These are phyloP conservation scores for Nepenthes alata DNA, from an alignment of 179 eudicot genomes.

Conservation along the genomic window DNA sequence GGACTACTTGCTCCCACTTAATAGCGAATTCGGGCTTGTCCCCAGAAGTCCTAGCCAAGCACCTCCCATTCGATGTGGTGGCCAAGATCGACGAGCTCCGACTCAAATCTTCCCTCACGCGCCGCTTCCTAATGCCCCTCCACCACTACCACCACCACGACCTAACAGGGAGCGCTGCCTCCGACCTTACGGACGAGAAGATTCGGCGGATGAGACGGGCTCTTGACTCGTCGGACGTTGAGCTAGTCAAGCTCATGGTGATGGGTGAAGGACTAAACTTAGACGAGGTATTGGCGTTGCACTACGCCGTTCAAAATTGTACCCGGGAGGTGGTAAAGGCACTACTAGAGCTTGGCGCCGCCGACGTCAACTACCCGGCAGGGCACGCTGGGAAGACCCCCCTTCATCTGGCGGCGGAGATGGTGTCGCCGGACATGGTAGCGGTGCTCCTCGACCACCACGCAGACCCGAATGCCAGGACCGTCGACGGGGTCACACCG, in stretches of 20 bases:
- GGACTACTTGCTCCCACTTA: constrained; percentile 87
- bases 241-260: constrained; percentile 90
- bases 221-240: constrained; percentile 84
- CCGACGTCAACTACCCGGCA: constrained; percentile 66
- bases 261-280: constrained; percentile 91
- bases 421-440: constrained; percentile 98
- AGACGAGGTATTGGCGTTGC: constrained; percentile 75
- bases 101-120: constrained; percentile 48
- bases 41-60: constrained; percentile 79
- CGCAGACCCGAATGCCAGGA: constrained; percentile 81
- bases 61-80: constrained; percentile 72
- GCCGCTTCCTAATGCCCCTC: constrained; percentile 39
- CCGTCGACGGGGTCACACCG: constrained; percentile 73
- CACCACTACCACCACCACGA: constrained; percentile 31
- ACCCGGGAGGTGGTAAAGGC: constrained; percentile 93
- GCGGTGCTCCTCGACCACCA: constrained; percentile 90
- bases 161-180: constrained; percentile 19
- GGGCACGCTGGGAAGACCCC: constrained; percentile 85
- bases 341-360: constrained; percentile 73
- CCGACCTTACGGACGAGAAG: constrained; percentile 67
- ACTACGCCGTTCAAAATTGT: constrained; percentile 77
- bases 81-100: constrained; percentile 87
- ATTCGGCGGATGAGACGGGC: constrained; percentile 92
- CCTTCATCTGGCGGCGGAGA: constrained; percentile 78
- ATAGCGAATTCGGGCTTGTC: constrained; percentile 93